These are phyloP conservation scores for Lentinula sp. DNA, from an alignment of 768 basidiomycete genomes.

Conservation along the genomic window DNA sequence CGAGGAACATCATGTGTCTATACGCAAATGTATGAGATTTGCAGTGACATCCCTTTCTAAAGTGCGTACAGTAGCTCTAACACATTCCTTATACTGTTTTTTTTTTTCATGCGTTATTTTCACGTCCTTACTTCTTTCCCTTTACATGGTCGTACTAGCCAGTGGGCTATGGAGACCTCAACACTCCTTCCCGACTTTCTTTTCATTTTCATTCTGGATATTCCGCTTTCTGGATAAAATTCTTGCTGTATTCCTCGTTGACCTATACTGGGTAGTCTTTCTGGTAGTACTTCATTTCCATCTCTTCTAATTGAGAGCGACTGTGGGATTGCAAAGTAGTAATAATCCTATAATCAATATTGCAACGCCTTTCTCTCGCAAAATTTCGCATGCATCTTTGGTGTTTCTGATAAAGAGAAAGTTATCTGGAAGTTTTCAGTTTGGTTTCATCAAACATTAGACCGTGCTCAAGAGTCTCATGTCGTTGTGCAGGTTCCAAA, in stretches of 20 bases:
- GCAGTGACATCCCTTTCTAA: background rate
- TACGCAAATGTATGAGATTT: background rate
- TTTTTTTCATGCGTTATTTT: too few species aligned
- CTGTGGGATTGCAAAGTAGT: too few species aligned
- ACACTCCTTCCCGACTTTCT: background rate
- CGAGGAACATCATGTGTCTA: background rate
- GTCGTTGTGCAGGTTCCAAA: slow-evolving; percentile 24
- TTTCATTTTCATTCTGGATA: background rate
- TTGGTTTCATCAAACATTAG: too few species aligned
- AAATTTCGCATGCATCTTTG: too few species aligned
- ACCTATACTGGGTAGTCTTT: background rate
- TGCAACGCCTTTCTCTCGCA: too few species aligned
- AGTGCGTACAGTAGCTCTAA: too few species aligned
- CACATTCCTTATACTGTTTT: too few species aligned
- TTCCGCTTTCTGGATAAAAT: background rate
- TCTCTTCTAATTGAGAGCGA: too few species aligned
- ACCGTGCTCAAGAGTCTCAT: background rate
- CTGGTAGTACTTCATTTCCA: background rate
- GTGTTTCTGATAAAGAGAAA: too few species aligned
- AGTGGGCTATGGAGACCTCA: background rate
- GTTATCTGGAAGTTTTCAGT: too few species aligned
- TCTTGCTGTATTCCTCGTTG: background rate
- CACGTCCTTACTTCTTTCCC: background rate
- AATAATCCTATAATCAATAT: too few species aligned
- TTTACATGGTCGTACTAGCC: background rate